Percentiles rank a stretch among this genome's conserved stretches.
Evolutionary conservation across 805 yeast genomes (phyloP).

Genomic region (Candida adriatica): DNA sequence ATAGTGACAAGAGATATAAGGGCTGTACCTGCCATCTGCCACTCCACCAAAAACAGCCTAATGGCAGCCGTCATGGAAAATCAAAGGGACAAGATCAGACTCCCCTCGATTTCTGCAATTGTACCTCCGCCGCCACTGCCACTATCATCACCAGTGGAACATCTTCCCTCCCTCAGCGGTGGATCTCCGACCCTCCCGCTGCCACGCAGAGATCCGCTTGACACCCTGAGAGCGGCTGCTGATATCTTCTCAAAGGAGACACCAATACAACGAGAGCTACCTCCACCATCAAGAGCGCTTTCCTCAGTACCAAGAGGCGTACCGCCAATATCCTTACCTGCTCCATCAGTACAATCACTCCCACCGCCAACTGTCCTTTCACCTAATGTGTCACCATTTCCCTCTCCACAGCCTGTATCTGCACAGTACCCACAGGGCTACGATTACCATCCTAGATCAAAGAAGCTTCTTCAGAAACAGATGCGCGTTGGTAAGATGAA

Average conservation of each 20-base stretch:
- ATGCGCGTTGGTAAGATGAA: constrained; percentile 4
- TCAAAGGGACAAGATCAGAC: no score
- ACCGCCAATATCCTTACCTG: no score
- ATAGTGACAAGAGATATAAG: no score
- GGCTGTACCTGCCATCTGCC: no score
- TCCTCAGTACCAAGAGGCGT: not conserved
- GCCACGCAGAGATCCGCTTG: no score
- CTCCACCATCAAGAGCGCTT: constrained; percentile 1
- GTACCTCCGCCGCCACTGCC: no score
- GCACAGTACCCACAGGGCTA: constrained; percentile 2
- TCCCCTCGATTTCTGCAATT: no score
- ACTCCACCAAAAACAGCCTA: no score
- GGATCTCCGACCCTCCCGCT: no score
- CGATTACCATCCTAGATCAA: not conserved
- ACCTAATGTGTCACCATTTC: not conserved
- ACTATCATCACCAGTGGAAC: no score
- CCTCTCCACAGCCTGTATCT: not conserved
- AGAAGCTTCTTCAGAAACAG: not conserved
- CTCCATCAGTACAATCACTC: constrained; percentile 1
- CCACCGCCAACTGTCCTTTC: not conserved
- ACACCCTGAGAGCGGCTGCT: constrained; percentile 6
- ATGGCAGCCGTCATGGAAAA: no score
- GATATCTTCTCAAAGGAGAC: constrained; percentile 4
- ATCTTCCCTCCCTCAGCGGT: no score
- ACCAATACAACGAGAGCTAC: not conserved